Evolutionary conservation across 495 filamentous ascomycete genomes (phyloP).

Genomic region (Annulohypoxylon moriforme): DNA sequence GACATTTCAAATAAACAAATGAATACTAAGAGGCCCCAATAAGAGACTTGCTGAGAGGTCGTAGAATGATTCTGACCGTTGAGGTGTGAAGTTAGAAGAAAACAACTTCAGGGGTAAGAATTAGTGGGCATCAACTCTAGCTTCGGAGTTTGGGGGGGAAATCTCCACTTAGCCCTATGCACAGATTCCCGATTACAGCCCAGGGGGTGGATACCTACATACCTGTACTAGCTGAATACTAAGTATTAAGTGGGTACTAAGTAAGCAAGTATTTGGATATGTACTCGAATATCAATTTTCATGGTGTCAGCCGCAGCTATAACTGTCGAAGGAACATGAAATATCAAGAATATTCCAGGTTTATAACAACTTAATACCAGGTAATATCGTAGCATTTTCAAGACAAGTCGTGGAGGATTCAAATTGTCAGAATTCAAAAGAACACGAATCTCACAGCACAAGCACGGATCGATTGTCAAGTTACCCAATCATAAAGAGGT

Average conservation of each 20-base stretch:
- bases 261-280: not conserved
- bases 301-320: not conserved
- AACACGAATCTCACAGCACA: not conserved
- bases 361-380: not conserved
- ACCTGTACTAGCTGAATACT: too few relatives aligned
- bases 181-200: slow-evolving; percentile 3
- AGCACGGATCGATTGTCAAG: not conserved
- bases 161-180: slow-evolving; percentile 4
- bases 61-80: not conserved
- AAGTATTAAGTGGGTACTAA: not conserved
- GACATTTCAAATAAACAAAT: too few relatives aligned
- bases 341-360: not conserved
- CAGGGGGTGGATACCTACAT: not conserved
- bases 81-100: not conserved
- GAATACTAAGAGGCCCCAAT: too few relatives aligned
- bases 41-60: too few relatives aligned
- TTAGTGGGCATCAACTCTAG: not conserved
- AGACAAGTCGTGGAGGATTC: not conserved
- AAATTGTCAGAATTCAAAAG: not conserved
- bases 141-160: slow-evolving; percentile 1
- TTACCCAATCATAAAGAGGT: not conserved
- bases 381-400: not conserved
- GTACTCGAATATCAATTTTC: not conserved
- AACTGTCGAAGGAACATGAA: not conserved
- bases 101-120: not conserved